Evolutionary conservation across 2,329 filamentous ascomycete species (phyloP), one percentile per base, ranked within the genome.

Genomic region (Aureobasidium sp.): DNA sequence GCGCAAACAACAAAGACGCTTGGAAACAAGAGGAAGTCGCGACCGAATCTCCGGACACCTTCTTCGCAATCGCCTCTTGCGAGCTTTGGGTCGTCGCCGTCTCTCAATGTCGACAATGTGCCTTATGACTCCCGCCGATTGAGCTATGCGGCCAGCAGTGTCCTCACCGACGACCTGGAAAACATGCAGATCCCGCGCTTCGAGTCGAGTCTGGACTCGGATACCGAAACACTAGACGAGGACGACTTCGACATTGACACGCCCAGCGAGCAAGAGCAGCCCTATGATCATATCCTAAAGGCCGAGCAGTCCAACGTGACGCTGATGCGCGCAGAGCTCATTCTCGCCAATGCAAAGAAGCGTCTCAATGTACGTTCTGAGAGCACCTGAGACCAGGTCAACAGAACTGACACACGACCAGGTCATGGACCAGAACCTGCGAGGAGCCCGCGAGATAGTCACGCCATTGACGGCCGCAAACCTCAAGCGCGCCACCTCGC

Each of bases 361-460:
- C 87, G 94, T 71, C 84, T 98, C 68, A 96, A 93, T 75, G 94
- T 97, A 33, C 6, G 64, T 50, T 27, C 6, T 20, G 2, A 23
- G 5, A 5, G 23, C 85, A 77, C 47, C 1, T 53, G 25, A 25
- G 2, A 9, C 11, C 16, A 15, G 36, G 13, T 36, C 16, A 13
- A 1, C 0, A 3, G 23, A 59, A 27, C 55, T 59, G 29, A 59
- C 55, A 13, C 3, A 20, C 20, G 18, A n/a, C 27, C 76, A 97
- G 94, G 92, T 93, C 38, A 97, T 98, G 94, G 95, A 98, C 79
- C 94, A 92, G 43, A 98, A 98, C 72, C 84, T 98, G 25, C 91
- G 87, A 66, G 91, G 93, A 67, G 95, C 94, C 36, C 88, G 93
- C 72, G 76, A 77, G 56, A 68, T 77, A 20, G 73, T 76, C n/a